Base-by-base conservation (phyloP, 2,329 filamentous ascomycete genomes). In the Aureobasidium sp. region DNA sequence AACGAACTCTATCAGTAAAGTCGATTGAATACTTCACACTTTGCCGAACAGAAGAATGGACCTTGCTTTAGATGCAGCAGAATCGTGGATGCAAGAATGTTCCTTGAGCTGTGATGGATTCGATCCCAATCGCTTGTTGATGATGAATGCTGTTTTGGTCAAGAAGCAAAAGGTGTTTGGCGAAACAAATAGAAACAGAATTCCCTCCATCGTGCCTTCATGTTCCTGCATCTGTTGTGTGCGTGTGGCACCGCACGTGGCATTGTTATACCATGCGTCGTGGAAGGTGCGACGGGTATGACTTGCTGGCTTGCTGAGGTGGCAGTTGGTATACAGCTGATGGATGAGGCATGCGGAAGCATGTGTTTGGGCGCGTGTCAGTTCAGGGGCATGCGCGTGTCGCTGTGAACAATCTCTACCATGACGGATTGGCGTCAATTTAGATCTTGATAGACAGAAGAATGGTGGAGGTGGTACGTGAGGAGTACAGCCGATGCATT, bases 221-320 rank as follows among this genome's bases (percentile, higher is more conserved):
- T n/a, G 35, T 54, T 54, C 31, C 50, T 54, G 37, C 15, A 42
- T 40, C 15, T 5, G 22, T 15, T 29, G 35, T 29, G 37, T 42
- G 17, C 37, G 37, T 37, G 50, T 54, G 50, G 35, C 37, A 54
- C 37, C 50, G 50, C 50, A 54, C 50, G 50, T 54, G 50, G 50
- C 11, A 31, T 54, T 31, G 50, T 54, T 42, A 42, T 54, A 54
- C 50, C 35, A 40, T 40, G 9, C 35, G 24, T 42, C 31, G 35
- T 42, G 19, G 35, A 31, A 54, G 35, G 35, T n/a, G 19, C 37
- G 22, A 42, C 37, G 14, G 5, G 3, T 12, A 29, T 42, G 37
- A 29, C 50, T 53, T 53, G 35, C 5, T 54, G 22, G 0, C 24
- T 40, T 27, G 2, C 8, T 42, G 35, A 53, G 12, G 8, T 40